Evolutionary conservation across 2,329 filamentous ascomycete genomes (phyloP).

Genomic region (Sodiomyces alkalinus): DNA sequence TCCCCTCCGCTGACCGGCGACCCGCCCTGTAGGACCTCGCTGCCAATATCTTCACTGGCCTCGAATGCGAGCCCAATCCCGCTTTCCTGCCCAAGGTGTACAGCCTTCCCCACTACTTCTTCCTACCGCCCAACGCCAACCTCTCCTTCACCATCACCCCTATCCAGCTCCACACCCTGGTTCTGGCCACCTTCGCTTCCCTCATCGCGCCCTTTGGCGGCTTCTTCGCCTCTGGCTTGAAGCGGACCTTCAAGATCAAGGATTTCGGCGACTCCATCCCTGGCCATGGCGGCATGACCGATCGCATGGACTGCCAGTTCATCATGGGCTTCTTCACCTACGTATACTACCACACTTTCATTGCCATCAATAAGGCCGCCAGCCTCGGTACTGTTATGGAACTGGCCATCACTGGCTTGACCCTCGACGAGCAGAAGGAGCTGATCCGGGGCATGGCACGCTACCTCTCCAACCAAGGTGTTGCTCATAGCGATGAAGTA

Average conservation of each 20-base stretch:
- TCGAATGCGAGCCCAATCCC: constrained; percentile 81
- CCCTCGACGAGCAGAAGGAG: constrained; percentile 78
- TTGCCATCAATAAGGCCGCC: constrained; percentile 65
- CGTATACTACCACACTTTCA: constrained; percentile 98
- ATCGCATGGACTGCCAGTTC: constrained; percentile 99
- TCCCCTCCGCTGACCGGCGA: background rate
- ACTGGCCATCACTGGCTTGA: constrained; percentile 77
- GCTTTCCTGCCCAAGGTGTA: constrained; percentile 74
- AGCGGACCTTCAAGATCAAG: constrained; percentile 99
- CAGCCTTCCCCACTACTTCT: constrained; percentile 56
- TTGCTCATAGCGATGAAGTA: constrained; percentile 21
- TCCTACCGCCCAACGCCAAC: constrained; percentile 42
- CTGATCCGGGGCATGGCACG: constrained; percentile 49
- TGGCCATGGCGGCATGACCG: constrained; percentile 93
- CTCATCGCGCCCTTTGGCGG: constrained; percentile 94
- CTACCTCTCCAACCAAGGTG: constrained; percentile 51
- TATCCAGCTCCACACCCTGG: constrained; percentile 84
- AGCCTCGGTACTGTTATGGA: constrained; percentile 81
- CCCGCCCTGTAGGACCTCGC: constrained; percentile 63
- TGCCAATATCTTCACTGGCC: constrained; percentile 79
- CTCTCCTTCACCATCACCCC: constrained; percentile 63
- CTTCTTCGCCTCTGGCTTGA: constrained; percentile 94
- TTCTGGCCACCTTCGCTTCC: constrained; percentile 86
- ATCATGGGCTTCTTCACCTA: constrained; percentile 99
- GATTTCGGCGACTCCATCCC: constrained; percentile 98